phyloP scores from a whole-genome alignment of 2,329 filamentous ascomycete genomes.

The Ceratocystis alfenasii region DNA sequence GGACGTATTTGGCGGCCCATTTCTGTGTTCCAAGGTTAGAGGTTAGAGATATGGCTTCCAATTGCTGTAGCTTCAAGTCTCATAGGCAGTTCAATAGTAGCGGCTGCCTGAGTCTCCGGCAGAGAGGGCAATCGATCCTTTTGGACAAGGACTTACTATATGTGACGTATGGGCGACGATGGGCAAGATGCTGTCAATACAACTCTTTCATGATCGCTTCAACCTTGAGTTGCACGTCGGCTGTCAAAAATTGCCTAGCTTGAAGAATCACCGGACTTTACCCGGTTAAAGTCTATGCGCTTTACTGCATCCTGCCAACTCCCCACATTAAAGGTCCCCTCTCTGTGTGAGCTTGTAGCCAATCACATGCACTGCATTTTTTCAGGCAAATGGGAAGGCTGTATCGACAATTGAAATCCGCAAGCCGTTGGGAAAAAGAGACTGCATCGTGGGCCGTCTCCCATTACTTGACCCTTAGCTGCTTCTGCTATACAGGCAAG shows the following conservation, averaged over 20 bases:
- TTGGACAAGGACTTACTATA: neutral
- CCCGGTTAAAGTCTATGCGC: neutral
- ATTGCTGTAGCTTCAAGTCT: neutral
- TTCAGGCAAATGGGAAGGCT: conserved; percentile 8
- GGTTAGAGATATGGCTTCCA: neutral
- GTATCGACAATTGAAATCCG: conserved; percentile 1
- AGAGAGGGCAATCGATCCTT: neutral
- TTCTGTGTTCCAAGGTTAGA: neutral
- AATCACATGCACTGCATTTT: neutral
- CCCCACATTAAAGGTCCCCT: conserved; percentile 11
- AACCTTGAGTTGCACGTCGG: neutral
- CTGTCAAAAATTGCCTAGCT: conserved; percentile 11
- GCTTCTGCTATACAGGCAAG: neutral
- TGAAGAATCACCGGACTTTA: neutral
- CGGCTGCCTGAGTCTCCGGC: neutral
- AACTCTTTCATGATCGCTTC: neutral
- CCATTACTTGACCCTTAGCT: neutral
- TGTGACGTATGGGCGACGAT: neutral
- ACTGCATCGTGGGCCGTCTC: neutral
- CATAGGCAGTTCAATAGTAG: neutral
- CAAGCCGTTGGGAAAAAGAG: neutral
- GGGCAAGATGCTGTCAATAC: neutral
- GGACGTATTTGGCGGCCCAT: conserved; percentile 39
- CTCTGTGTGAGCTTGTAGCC: conserved; percentile 6
- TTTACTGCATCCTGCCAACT: neutral